Base-by-base conservation (phyloP, 164 flowering plant genomes). In the Amborella trichopoda region DNA sequence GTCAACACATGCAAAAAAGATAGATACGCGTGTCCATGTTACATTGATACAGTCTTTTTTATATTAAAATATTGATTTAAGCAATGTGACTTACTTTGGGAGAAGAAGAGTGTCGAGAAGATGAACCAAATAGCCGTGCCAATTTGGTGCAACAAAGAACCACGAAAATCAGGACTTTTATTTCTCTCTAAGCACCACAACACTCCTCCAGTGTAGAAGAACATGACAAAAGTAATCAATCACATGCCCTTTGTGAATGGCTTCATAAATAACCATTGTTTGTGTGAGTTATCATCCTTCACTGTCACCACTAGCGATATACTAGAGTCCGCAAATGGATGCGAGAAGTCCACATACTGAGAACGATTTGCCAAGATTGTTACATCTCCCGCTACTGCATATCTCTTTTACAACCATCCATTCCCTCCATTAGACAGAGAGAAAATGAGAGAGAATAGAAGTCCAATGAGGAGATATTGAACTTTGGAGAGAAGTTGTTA, bases 181-280 rank as follows among this genome's bases (percentile, higher is more conserved):
- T 54, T 47, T 3, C 58, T 26, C 27, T 74, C 79, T 6, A 75
- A 56, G n/a, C 65, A 23, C 77, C 75, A 72, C 0, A 72, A 47
- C 0, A 65, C 68, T n/a, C 65, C 45, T 3, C 68, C 67, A 13
- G 42, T 65, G 49, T 52, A 70, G 19, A 65, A 14, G 17, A 26
- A 51, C 1, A 56, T 26, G 26, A 27, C 40, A 0, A 21, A 50
- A 0, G 53, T 70, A 0, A 54, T 36, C 9, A 36, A 10, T 75
- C 78, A 73, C 72, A 71, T 48, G 2, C 10, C 19, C 14, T 5
- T 19, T 1, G 72, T 68, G 48, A 62, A 62, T 22, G 71, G 64
- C 52, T 58, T 45, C 59, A 61, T 3, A 34, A 66, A 66, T 22
- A 56, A 13, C 66, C 66, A 61, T 9, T 44, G 22, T 34, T 16